Evolutionary conservation across 345 rosid genomes (phyloP), one percentile per base, ranked within the genome.

Genomic region (Gossypium longicalyx): DNA sequence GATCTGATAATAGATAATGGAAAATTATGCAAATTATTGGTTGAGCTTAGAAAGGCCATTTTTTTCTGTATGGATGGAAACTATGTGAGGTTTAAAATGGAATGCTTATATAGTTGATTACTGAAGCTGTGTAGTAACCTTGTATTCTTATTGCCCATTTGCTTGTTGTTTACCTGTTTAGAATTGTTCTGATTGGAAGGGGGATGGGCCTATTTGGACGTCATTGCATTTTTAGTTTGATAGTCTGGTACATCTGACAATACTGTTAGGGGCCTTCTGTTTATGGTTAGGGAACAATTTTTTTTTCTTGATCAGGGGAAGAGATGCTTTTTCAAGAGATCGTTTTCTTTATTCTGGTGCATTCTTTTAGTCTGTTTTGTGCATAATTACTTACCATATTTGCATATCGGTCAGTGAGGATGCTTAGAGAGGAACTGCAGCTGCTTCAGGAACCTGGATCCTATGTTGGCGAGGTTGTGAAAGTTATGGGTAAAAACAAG

Each of bases 381-480:
- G 25, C 9, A 2, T 3, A 49, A 68, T 34, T 68, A 23, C 44
- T 51, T 27, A 9, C 41, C 54, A 70, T 43, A 54, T 41, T 67
- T 74, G 61, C 16, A 0, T 43, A 60, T 60, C 76, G 69, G 74
- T 57, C 83, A 95, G 99, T 95, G 51, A 77, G 98, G 76, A 93
- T 95, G 99, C 97, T 95, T 12, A 86, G 94, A 78, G 99, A 95
- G 82, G 98, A 95, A 78, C 77, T 91, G 79, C 97, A 95, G 87
- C 89, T 95, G 82, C 94, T 95, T 75, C 99, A 95, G 72, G 99
- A 95, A 77, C 99, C 99, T 66, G 99, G 98, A 11, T 95, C 99
- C 54, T 95, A 95, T 87, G 99, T 95, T 71, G 99, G 99, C 41
- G 99, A 95, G 80, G 99, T 91, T 79, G 99, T 95, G 47, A 95